Evolutionary conservation across 202 grass and related monocot species (phyloP).

Genomic region (Schoenoplectus triqueter): DNA sequence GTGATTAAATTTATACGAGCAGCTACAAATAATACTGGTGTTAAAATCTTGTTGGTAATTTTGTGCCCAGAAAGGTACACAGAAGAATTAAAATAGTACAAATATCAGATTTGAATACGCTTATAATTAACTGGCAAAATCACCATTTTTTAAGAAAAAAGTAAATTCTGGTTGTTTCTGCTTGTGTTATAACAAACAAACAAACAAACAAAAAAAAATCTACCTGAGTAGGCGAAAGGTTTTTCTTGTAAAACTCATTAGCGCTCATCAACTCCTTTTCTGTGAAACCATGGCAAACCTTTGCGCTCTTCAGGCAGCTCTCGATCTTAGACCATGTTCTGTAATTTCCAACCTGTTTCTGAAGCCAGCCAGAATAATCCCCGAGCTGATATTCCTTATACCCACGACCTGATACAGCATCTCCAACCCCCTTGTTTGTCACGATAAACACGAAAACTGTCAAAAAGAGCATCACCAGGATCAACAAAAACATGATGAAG

Average conservation of each 20-base stretch:
- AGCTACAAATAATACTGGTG: background rate
- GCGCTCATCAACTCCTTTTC: slow-evolving; percentile 43
- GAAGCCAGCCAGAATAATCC: slow-evolving; percentile 80
- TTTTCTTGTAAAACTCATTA: slow-evolving; percentile 56
- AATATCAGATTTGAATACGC: background rate
- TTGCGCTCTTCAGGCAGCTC: slow-evolving; percentile 63
- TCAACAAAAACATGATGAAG: slow-evolving; percentile 53
- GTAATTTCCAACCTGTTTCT: slow-evolving; percentile 49
- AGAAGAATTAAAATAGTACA: too few relatives aligned
- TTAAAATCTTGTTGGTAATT: background rate
- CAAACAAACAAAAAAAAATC: background rate
- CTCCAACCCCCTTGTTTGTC: slow-evolving; percentile 60
- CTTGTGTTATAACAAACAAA: background rate
- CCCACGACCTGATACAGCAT: slow-evolving; percentile 48
- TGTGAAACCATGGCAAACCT: slow-evolving; percentile 52
- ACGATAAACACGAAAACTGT: slow-evolving; percentile 56
- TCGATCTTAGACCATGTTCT: slow-evolving; percentile 62
- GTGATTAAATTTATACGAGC: background rate
- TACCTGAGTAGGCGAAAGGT: slow-evolving; percentile 82
- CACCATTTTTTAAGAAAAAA: background rate
- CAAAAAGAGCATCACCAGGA: slow-evolving; percentile 63
- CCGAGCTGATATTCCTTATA: slow-evolving; percentile 66
- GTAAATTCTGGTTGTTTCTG: background rate
- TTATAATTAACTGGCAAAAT: background rate
- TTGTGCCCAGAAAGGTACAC: background rate